Evolutionary conservation across 139 green algal genomes (phyloP).

Genomic region (Mychonastes homosphaera): DNA sequence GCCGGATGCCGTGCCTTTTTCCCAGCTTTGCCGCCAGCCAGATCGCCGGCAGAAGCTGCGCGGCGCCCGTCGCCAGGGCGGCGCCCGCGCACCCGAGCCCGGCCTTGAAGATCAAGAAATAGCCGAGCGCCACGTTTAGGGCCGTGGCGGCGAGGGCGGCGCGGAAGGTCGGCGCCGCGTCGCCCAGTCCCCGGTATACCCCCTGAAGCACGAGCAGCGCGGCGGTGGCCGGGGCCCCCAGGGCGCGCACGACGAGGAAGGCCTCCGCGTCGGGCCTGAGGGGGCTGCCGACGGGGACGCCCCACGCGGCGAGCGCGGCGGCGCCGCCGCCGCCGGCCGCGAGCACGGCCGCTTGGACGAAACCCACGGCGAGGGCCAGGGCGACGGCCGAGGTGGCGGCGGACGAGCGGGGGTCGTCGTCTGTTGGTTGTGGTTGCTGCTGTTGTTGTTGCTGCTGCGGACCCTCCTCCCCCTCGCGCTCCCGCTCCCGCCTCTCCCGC

Average conservation of each 20-base stretch:
- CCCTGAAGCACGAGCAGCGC: slow-evolving; percentile 57
- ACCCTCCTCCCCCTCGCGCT: no score
- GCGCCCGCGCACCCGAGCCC: slow-evolving; percentile 52
- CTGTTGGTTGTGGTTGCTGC: slow-evolving; percentile 4
- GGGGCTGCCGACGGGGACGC: slow-evolving; percentile 12
- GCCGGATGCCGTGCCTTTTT: background rate
- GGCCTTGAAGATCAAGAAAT: slow-evolving; percentile 54
- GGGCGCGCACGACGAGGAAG: slow-evolving; percentile 43
- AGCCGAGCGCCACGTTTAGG: slow-evolving; percentile 56
- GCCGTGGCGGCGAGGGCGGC: slow-evolving; percentile 52
- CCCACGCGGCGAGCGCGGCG: slow-evolving; percentile 30
- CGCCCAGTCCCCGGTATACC: slow-evolving; percentile 55
- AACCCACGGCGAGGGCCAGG: slow-evolving; percentile 18
- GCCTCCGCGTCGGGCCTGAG: slow-evolving; percentile 18
- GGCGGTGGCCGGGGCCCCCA: slow-evolving; percentile 46
- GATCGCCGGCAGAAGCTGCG: slow-evolving; percentile 5
- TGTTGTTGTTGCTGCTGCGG: slow-evolving; percentile 2
- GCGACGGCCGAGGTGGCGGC: slow-evolving; percentile 20
- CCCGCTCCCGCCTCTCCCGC: background rate
- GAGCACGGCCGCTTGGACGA: slow-evolving; percentile 38
- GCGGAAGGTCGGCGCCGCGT: slow-evolving; percentile 59
- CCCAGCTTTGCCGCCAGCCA: slow-evolving; percentile 6
- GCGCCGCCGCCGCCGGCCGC: slow-evolving; percentile 15
- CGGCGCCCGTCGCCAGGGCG: slow-evolving; percentile 40
- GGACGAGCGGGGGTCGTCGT: background rate